Percentiles rank a stretch among this genome's conserved stretches.
phyloP scores from a whole-genome alignment of 129 eudicot genomes.

The Chrysanthemum makinoi region DNA sequence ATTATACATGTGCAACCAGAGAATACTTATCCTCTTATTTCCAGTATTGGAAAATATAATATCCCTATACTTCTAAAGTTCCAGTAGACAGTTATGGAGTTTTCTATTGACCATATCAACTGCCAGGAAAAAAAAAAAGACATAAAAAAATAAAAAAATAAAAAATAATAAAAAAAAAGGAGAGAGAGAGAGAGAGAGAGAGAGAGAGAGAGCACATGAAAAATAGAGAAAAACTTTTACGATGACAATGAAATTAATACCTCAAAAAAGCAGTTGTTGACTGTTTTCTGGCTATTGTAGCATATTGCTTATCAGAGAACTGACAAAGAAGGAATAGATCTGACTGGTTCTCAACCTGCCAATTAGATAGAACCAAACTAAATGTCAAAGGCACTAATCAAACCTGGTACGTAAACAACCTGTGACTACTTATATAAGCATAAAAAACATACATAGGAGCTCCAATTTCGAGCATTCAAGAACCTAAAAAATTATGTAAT shows the following conservation, averaged over 20 bases:
- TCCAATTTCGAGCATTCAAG: conserved; percentile 12
- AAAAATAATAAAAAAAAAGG: background rate
- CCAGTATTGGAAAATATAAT: background rate
- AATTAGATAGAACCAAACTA: conserved; percentile 19
- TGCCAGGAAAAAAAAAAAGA: background rate
- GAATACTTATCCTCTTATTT: too few species aligned
- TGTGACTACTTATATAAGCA: conserved; percentile 19
- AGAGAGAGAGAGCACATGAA: conserved; percentile 3
- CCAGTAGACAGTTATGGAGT: too few species aligned
- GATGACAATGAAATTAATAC: conserved; percentile 26
- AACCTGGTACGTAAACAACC: conserved; percentile 8
- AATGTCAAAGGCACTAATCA: conserved; percentile 12
- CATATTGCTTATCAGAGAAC: conserved; percentile 60
- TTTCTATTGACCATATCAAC: too few species aligned
- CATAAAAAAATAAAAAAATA: too few species aligned
- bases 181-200: too few species aligned
- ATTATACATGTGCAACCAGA: too few species aligned
- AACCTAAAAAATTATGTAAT: conserved; percentile 14
- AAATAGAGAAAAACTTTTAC: background rate
- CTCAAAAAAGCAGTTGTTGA: conserved; percentile 59
- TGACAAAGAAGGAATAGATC: conserved; percentile 67
- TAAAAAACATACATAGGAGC: background rate
- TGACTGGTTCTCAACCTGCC: conserved; percentile 87
- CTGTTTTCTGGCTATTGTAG: conserved; percentile 60
- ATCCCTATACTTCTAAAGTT: too few species aligned